Evolutionary conservation across 169 alveolate genomes (phyloP), one percentile per base, ranked within the genome.

Genomic region (Neospora caninum): DNA sequence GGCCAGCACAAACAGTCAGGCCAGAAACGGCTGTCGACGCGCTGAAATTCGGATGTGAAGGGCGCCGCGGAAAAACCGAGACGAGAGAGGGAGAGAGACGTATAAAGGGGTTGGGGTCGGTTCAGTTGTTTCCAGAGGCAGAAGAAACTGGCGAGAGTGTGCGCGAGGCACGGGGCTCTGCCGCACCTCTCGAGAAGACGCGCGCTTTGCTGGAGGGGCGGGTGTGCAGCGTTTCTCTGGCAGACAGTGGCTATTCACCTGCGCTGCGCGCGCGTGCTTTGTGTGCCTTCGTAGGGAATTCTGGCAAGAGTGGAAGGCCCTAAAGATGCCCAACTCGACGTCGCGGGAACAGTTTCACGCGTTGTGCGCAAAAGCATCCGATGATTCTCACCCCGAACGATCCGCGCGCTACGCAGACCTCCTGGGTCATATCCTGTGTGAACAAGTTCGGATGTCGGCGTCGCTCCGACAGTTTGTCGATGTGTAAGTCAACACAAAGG

Each of bases 321-420:
- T 73, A 43, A 73, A 73, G 42, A 73, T 73, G 84, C 49, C 39
- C 43, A 36, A 27, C 49, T 31, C 84, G 42, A n/a, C 84, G n/a
- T 41, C 43, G 25, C 49, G 45, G 43, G 42, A 73, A n/a, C 49
- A 73, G 84, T 73, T 73, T n/a, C 84, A 73, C 84, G 84, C 84
- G 38, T 73, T 73, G 84, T 73, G 84, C 84, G 84, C 84, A 13
- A 73, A 73, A 20, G 84, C 84, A n/a, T 41, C 84, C 20, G 84
- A 73, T n/a, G 84, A 73, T 16, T 73, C 84, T n/a, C 84, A 73
- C 84, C 84, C 84, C 20, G 45, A 36, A n/a, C 39, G 84, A 36
- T 73, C 84, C 27, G 84, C 84, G 84, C 84, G 84, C 43, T 73
- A 73, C 43, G 84, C 84, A 13, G 84, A 73, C 9, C 43, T 73